A percentile compares a stretch with the other conserved stretches of the same genome.
phyloP scores from a whole-genome alignment of 176 grass and related monocot species.

The Musa schizocarpa region DNA sequence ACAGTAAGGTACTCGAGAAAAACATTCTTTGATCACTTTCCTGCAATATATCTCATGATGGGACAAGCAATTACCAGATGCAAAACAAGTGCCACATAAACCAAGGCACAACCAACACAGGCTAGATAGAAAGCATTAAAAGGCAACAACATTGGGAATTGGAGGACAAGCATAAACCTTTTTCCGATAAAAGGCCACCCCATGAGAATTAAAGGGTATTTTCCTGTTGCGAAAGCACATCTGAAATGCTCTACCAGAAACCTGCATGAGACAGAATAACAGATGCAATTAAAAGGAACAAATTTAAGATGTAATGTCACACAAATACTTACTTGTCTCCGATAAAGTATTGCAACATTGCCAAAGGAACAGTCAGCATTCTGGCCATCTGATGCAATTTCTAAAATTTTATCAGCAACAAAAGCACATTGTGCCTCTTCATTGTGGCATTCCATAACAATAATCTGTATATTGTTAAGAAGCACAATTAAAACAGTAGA shows the following conservation, averaged over 20 bases:
- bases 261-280: conserved; percentile 35
- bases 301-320: neutral
- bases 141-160: neutral
- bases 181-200: conserved; percentile 94
- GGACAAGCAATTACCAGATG: neutral
- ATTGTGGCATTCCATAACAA: conserved; percentile 75
- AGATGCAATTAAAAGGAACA: conserved; percentile 17
- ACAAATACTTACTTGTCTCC: conserved; percentile 59
- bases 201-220: conserved; percentile 95
- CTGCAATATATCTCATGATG: neutral
- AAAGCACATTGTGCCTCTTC: conserved; percentile 93
- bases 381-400: conserved; percentile 47
- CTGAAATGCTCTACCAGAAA: conserved; percentile 97
- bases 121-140: neutral
- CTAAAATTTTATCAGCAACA: conserved; percentile 96
- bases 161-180: conserved; percentile 37
- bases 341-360: conserved; percentile 73
- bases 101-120: neutral
- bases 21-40: no score
- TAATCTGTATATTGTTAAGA: conserved; percentile 48
- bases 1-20: no score
- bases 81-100: neutral
- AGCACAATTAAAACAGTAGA: conserved; percentile 13
- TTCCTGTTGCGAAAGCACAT: conserved; percentile 78
- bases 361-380: conserved; percentile 41